Evolutionary conservation across 306 rosid genomes (phyloP).

Genomic region (Astragalus glycyphyllos): DNA sequence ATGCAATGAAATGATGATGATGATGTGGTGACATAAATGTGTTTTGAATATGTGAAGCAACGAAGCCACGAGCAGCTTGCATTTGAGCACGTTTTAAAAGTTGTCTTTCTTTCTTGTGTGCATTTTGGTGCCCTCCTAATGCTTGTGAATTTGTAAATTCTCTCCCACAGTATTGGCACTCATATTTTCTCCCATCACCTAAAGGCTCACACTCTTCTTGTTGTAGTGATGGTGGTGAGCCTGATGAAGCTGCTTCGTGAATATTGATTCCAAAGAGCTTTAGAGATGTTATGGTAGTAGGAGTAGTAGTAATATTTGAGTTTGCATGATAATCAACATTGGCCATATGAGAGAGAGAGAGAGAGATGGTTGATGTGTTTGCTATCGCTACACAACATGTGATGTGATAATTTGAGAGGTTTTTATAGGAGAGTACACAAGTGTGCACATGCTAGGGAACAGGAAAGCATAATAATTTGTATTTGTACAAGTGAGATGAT

Average conservation of each 20-base stretch:
- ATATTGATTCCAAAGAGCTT: constrained; percentile 67
- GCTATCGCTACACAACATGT: too few species aligned
- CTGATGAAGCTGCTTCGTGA: constrained; percentile 27
- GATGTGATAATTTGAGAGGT: constrained; percentile 15
- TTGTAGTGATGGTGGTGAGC: neutral
- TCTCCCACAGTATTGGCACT: constrained; percentile 60
- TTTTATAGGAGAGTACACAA: constrained; percentile 29
- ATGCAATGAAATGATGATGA: neutral
- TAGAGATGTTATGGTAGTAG: constrained; percentile 24
- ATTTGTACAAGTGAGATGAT: constrained; percentile 12
- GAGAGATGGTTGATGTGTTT: neutral
- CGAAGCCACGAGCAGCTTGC: constrained; percentile 51
- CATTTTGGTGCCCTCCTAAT: constrained; percentile 67
- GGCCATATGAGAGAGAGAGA: constrained; percentile 38
- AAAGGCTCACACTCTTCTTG: neutral
- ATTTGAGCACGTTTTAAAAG: constrained; percentile 58
- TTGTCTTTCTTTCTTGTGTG: constrained; percentile 63
- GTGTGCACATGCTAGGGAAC: constrained; percentile 13
- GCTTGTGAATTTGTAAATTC: constrained; percentile 69
- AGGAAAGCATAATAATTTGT: constrained; percentile 33
- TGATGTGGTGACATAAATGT: constrained; percentile 26
- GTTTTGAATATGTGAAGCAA: constrained; percentile 43
- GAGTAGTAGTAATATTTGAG: neutral
- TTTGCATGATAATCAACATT: constrained; percentile 38
- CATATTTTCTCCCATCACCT: constrained; percentile 44